Percentiles rank a stretch among this genome's conserved stretches.
Evolutionary conservation across 2,329 filamentous ascomycete genomes (phyloP).

Genomic region (Fusarium musae): DNA sequence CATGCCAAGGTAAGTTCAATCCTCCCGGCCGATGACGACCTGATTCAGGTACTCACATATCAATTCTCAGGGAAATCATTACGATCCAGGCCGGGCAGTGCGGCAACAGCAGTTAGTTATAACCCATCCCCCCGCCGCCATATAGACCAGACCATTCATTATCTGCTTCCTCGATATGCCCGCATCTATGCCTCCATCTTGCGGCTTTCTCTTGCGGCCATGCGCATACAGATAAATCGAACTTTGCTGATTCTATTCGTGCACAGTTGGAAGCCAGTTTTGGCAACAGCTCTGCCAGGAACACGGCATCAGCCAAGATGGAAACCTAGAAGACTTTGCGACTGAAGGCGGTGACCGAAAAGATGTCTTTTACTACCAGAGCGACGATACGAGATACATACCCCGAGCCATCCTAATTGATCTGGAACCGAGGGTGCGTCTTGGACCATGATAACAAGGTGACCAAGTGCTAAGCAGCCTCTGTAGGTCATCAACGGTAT

Average conservation of each 20-base stretch:
- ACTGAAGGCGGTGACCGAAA: constrained; percentile 98
- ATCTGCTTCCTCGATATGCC: background rate
- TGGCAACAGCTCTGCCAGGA: constrained; percentile 99
- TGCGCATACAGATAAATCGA: background rate
- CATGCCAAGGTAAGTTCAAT: constrained; percentile 41
- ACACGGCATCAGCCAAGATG: constrained; percentile 97
- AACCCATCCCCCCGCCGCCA: constrained; percentile 16
- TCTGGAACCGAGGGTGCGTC: constrained; percentile 82
- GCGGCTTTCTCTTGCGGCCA: background rate
- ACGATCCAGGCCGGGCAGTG: constrained; percentile 99
- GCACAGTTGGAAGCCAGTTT: constrained; percentile 90
- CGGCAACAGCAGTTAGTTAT: constrained; percentile 93
- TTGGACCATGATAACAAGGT: background rate
- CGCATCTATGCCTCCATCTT: background rate
- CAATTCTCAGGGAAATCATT: constrained; percentile 85
- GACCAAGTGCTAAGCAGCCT: constrained; percentile 19
- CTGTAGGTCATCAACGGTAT: constrained; percentile 85
- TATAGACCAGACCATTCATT: background rate
- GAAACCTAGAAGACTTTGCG: constrained; percentile 96
- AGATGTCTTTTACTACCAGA: constrained; percentile 99
- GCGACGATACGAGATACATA: constrained; percentile 98
- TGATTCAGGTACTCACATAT: constrained; percentile 4
- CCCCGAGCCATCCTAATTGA: constrained; percentile 95
- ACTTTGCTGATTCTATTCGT: constrained; percentile 49
- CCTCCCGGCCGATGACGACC: background rate